phyloP scores from a whole-genome alignment of 1,284 basidiomycete species.

The Phellinidium pouzarii region DNA sequence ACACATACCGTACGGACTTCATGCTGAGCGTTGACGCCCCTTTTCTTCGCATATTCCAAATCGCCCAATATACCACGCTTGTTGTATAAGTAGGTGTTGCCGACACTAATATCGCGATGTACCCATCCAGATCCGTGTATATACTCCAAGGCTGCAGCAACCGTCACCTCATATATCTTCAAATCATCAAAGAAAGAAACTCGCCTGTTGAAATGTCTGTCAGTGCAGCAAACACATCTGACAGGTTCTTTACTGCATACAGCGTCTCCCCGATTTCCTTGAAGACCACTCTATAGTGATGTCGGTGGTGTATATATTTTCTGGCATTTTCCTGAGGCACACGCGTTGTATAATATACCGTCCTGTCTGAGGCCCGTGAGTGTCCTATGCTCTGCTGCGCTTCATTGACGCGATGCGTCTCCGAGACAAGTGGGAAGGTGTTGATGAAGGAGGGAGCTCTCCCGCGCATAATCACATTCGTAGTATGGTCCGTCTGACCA shows the following conservation, averaged over 20 bases:
- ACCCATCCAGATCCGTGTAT: background rate
- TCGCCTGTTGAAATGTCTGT: too few relatives aligned
- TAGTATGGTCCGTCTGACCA: background rate
- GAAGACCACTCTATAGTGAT: background rate
- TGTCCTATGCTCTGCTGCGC: too few relatives aligned
- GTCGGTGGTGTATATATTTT: background rate
- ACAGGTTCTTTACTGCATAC: too few relatives aligned
- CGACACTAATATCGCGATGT: too few relatives aligned
- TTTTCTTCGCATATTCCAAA: constrained; percentile 11
- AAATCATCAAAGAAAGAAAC: too few relatives aligned
- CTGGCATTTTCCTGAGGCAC: too few relatives aligned
- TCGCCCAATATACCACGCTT: constrained; percentile 6
- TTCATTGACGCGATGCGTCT: too few relatives aligned
- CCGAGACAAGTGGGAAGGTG: background rate
- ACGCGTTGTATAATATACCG: too few relatives aligned
- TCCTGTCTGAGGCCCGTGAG: too few relatives aligned
- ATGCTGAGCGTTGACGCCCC: background rate
- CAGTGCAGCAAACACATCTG: too few relatives aligned
- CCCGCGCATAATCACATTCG: background rate
- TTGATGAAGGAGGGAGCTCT: background rate
- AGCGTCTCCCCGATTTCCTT: background rate
- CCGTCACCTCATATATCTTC: background rate
- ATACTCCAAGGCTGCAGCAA: background rate
- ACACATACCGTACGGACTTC: constrained; percentile 3
- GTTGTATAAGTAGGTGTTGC: background rate